These are phyloP conservation scores for Mucor ambiguus DNA, from an alignment of 371 early-diverging fungal genomes.

Conservation along the genomic window DNA sequence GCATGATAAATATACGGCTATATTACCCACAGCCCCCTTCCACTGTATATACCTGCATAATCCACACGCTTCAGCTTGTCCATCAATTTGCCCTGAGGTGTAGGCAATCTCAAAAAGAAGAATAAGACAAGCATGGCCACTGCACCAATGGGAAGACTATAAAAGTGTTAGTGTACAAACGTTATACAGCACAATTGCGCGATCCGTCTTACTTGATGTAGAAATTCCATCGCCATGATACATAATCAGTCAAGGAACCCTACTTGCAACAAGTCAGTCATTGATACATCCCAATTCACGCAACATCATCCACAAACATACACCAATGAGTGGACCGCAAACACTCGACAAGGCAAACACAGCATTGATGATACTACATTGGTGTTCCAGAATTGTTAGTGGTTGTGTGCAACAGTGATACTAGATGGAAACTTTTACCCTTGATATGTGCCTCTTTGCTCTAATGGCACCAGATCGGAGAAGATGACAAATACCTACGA, in stretches of 20 bases:
- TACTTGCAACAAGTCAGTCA: background rate
- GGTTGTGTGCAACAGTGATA: background rate
- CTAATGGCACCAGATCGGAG: conserved; percentile 58
- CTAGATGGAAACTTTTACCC: conserved; percentile 30
- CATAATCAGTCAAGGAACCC: conserved; percentile 42
- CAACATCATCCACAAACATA: background rate
- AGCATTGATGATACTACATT: conserved; percentile 37
- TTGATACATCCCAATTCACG: background rate
- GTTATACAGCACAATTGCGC: background rate
- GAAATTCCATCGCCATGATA: conserved; percentile 44
- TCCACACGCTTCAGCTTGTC: conserved; percentile 48
- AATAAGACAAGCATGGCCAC: conserved; percentile 39
- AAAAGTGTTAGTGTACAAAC: background rate
- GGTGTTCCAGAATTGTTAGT: background rate
- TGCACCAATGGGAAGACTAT: conserved; percentile 51
- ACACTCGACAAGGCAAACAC: conserved; percentile 54
- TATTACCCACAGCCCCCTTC: background rate
- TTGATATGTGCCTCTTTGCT: conserved; percentile 62
- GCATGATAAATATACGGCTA: background rate
- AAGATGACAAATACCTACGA: conserved; percentile 61
- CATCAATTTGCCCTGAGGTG: conserved; percentile 30
- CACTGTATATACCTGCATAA: conserved; percentile 30
- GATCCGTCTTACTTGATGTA: conserved; percentile 42
- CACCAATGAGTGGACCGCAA: conserved; percentile 51
- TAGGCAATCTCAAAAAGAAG: conserved; percentile 33